Evolutionary conservation across 306 rosid species (phyloP).

Genomic region (Glycyrrhiza uralensis): DNA sequence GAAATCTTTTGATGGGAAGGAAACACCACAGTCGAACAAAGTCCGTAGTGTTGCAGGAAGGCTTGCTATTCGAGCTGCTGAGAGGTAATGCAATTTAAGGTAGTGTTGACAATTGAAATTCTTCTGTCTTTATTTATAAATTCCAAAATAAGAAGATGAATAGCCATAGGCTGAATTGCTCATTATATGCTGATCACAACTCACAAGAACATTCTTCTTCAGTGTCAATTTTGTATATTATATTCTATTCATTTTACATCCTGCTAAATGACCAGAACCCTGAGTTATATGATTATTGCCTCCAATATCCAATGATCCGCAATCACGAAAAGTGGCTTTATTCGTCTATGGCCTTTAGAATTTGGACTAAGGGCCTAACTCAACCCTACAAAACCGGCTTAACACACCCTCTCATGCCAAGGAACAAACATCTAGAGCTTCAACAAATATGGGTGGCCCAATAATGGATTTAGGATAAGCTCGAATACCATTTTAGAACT

Average conservation of each 20-base stretch:
- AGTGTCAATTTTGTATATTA: background rate
- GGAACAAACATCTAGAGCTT: too few species aligned
- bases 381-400: too few species aligned
- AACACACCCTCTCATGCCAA: too few species aligned
- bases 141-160: constrained; percentile 1
- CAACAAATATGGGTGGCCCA: too few species aligned
- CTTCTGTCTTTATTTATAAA: background rate
- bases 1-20: constrained; percentile 69
- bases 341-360: too few species aligned
- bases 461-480: too few species aligned
- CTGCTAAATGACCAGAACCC: constrained; percentile 5
- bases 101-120: background rate
- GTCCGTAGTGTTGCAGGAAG: constrained; percentile 80
- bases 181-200: background rate
- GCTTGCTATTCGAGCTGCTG: constrained; percentile 76
- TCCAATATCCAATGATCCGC: background rate
- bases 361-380: too few species aligned
- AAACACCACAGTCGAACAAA: constrained; percentile 83
- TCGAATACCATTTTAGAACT: too few species aligned
- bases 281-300: background rate
- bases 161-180: background rate
- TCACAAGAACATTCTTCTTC: constrained; percentile 5
- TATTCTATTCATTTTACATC: background rate
- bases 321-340: background rate
- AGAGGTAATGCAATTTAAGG: constrained; percentile 43